Conservation (phyloP, 768 basidiomycete genomes). For the Gymnopilus junonius region DNA sequence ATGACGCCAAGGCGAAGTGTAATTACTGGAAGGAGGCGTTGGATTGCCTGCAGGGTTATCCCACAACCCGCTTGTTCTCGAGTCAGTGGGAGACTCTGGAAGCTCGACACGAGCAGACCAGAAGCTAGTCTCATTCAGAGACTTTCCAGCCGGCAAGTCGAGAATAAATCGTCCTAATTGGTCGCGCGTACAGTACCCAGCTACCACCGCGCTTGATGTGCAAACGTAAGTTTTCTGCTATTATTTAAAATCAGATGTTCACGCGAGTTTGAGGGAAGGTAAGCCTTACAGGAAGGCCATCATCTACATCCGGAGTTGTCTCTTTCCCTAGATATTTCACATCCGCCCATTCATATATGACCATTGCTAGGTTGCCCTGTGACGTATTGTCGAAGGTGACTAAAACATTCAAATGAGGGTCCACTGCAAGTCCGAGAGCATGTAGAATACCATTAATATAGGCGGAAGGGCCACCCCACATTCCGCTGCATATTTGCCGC, state of each 20-base stretch:
- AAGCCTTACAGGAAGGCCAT: slow-evolving; percentile 64
- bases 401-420: slow-evolving; percentile 26
- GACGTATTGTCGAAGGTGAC: slow-evolving; percentile 81
- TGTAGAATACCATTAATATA: slow-evolving; percentile 75
- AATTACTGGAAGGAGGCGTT: slow-evolving; percentile 49
- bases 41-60: slow-evolving; percentile 65
- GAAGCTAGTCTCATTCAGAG: slow-evolving; percentile 77
- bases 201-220: slow-evolving; percentile 77
- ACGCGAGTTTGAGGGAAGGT: slow-evolving; percentile 14
- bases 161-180: slow-evolving; percentile 93
- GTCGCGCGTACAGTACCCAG: slow-evolving; percentile 67
- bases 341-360: slow-evolving; percentile 96
- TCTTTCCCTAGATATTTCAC: slow-evolving; percentile 79
- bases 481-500: slow-evolving; percentile 92
- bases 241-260: slow-evolving; percentile 18
- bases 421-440: not conserved
- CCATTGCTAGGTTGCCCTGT: slow-evolving; percentile 88
- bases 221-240: slow-evolving; percentile 93
- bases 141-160: slow-evolving; percentile 63
- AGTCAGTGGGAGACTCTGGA: slow-evolving; percentile 32
- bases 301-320: slow-evolving; percentile 45
- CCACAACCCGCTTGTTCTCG: slow-evolving; percentile 48
- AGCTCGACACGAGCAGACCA: slow-evolving; percentile 85
- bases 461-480: slow-evolving; percentile 83
- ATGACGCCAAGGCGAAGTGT: slow-evolving; percentile 55